These are phyloP conservation scores for Tolypocladium sp. DNA, from an alignment of 2,329 filamentous ascomycete genomes.

Conservation along the genomic window DNA sequence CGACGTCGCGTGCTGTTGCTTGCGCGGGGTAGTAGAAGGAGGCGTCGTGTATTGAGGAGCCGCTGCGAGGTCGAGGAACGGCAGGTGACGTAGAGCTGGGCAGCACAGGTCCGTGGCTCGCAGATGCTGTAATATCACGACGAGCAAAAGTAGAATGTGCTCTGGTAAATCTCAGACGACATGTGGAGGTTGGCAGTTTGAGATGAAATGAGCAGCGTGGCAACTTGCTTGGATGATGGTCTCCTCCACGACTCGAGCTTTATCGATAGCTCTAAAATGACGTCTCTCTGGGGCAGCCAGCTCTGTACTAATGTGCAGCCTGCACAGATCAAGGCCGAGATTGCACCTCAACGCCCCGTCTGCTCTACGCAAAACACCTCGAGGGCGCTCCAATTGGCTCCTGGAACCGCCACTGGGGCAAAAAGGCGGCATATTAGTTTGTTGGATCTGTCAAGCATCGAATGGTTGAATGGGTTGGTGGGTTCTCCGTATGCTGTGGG, in stretches of 20 bases:
- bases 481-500: background rate
- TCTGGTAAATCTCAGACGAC: background rate
- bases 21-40: background rate
- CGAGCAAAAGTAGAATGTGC: background rate
- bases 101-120: background rate
- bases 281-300: background rate
- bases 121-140: background rate
- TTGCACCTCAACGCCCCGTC: background rate
- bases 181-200: background rate
- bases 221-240: background rate
- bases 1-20: background rate
- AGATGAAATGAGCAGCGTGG: background rate
- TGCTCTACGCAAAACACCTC: background rate
- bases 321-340: background rate
- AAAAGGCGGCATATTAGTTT: background rate
- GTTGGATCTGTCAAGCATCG: background rate
- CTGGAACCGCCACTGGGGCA: background rate
- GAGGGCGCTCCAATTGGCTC: background rate
- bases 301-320: background rate
- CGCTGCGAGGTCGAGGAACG: background rate
- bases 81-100: background rate
- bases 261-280: constrained; percentile 1
- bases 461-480: background rate
- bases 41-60: background rate
- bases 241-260: background rate